Conservation (phyloP, 1,139 yeast genomes). For the Yamadazyma pseudoaaseri region DNA sequence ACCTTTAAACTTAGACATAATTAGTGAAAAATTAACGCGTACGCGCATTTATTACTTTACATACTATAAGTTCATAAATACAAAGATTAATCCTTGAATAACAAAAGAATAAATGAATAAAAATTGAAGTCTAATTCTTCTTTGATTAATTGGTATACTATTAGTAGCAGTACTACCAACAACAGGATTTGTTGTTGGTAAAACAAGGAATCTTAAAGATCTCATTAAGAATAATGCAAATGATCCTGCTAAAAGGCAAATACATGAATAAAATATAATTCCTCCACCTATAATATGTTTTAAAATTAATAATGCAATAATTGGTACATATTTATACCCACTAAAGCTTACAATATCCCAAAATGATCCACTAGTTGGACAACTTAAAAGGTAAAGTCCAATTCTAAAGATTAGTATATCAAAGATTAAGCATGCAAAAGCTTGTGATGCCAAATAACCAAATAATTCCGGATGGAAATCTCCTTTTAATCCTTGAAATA, state of each 20-base stretch:
- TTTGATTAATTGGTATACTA: slow-evolving; percentile 61
- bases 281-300: slow-evolving; percentile 40
- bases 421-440: slow-evolving; percentile 75
- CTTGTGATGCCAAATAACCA: slow-evolving; percentile 88
- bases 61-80: slow-evolving; percentile 27
- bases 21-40: slow-evolving; percentile 1
- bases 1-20: slow-evolving; percentile 34
- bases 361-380: slow-evolving; percentile 55
- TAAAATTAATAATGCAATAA: slow-evolving; percentile 53
- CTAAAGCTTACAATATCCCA: slow-evolving; percentile 89
- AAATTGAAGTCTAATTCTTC: slow-evolving; percentile 83
- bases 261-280: slow-evolving; percentile 36
- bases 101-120: slow-evolving; percentile 83
- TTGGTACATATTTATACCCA: slow-evolving; percentile 91
- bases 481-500: slow-evolving; percentile 83
- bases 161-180: slow-evolving; percentile 41
- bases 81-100: slow-evolving; percentile 58
- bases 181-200: slow-evolving; percentile 51
- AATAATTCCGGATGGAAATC: slow-evolving; percentile 91
- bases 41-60: background rate
- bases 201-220: slow-evolving; percentile 74
- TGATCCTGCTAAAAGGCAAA: slow-evolving; percentile 41
- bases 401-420: slow-evolving; percentile 54
- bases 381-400: slow-evolving; percentile 45
- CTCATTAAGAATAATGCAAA: slow-evolving; percentile 77